Evolutionary conservation across 108 stramenopile species (phyloP), one percentile per base, ranked within the genome.

Genomic region (Bacterosira constricta): DNA sequence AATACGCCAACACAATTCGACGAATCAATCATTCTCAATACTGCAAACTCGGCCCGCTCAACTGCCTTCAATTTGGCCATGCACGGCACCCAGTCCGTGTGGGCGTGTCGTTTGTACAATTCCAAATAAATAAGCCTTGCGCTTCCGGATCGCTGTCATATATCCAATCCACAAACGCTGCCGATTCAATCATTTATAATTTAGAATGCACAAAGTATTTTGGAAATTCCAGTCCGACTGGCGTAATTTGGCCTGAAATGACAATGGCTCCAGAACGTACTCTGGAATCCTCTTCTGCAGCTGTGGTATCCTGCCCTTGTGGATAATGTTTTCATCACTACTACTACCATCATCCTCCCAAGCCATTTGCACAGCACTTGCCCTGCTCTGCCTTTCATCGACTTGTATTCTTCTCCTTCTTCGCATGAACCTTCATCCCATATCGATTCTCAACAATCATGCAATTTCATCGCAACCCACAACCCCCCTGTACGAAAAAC

Each of bases 161-260:
- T 91, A 92, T 56, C 91, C 90, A 23, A 74, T 49, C 94, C 91
- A 96, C 1, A 70, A 83, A 11, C 86, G 59, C 29, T 79, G 71
- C 21, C 94, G 83, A 66, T 74, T 91, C 39, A 96, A 35, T 50
- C 94, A 54, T 26, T 91, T 87, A 80, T n/a, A 95, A 57, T 37
- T 90, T 80, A 34, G 90, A 90, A 13, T 76, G 71, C 9, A 95
- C 56, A 15, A 78, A 58, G 68, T 92, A 95, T 61, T 89, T 95
- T 30, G 91, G 84, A 86, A 85, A 85, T 61, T 63, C 36, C 73
- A 66, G 67, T 95, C 94, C 0, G 87, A 86, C 51, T 90, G 87
- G 37, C 88, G 78, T 11, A 95, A 63, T 68, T 69, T 88, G n/a
- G 90, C 81, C 69, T 82, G 66, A 69, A 95, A 95, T 9, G 90